Conservation (phyloP, 306 rosid species). For the Lablab purpureus region DNA sequence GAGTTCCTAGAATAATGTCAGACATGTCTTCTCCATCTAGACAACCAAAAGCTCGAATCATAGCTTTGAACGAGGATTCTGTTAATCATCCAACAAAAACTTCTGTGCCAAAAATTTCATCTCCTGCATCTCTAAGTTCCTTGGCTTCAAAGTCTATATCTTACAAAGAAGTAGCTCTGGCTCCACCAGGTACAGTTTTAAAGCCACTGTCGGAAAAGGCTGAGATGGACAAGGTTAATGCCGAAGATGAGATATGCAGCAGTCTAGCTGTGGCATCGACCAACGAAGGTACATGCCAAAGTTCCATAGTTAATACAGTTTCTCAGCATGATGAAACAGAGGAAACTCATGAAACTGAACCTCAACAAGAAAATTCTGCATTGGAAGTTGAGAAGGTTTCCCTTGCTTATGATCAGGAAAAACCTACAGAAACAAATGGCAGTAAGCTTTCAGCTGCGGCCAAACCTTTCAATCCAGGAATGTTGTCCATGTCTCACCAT, state of each 20-base stretch:
- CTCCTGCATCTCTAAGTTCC: slow-evolving; percentile 62
- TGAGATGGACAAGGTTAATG: slow-evolving; percentile 52
- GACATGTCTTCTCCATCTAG: slow-evolving; percentile 51
- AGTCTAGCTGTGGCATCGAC: slow-evolving; percentile 43
- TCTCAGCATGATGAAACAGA: slow-evolving; percentile 52
- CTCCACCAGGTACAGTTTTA: slow-evolving; percentile 91
- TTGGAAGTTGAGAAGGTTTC: slow-evolving; percentile 61
- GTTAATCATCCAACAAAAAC: slow-evolving; percentile 53
- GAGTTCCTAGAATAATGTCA: slow-evolving; percentile 51
- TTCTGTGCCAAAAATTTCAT: slow-evolving; percentile 53
- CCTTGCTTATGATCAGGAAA: slow-evolving; percentile 56
- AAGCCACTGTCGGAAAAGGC: slow-evolving; percentile 65
- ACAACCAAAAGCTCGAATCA: slow-evolving; percentile 57
- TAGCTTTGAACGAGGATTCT: slow-evolving; percentile 52
- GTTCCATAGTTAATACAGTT: slow-evolving; percentile 48
- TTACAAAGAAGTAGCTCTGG: slow-evolving; percentile 96
- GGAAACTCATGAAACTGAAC: slow-evolving; percentile 46
- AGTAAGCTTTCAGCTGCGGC: slow-evolving; percentile 98
- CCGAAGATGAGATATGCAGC: slow-evolving; percentile 53
- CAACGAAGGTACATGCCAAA: slow-evolving; percentile 54
- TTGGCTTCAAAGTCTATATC: slow-evolving; percentile 85
- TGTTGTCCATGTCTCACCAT: slow-evolving; percentile 51
- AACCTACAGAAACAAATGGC: slow-evolving; percentile 66
- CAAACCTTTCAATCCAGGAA: slow-evolving; percentile 86
- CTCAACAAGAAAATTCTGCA: slow-evolving; percentile 51